Base-by-base conservation (phyloP, 352 stramenopile genomes). In the Pythium sp. region DNA sequence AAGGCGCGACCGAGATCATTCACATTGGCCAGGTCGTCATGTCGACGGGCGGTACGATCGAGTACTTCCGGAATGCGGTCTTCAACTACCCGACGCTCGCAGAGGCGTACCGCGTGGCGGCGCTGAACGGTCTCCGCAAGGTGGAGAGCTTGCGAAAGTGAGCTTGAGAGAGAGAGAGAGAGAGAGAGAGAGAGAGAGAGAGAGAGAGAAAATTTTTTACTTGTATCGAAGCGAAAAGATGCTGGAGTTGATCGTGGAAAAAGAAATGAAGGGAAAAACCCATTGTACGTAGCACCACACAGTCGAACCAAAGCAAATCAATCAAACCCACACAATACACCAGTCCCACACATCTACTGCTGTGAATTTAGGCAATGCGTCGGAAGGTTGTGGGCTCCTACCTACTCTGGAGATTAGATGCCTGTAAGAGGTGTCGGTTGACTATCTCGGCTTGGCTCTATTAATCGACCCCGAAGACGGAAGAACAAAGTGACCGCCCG, bases 41-140 rank as follows among this genome's bases (percentile, higher is more conserved):
- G 84, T 90, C 87, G 15, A 94, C 84, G 32, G 87, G 78, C 55
- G 89, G 87, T 47, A 92, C 84, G 22, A 77, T 97, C 57, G 86
- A 95, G 57, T 97, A 97, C 80, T 97, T 97, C 74, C 84, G 86
- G 59, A 93, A 93, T 62, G 87, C 91, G 26, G 91, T 97, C 66
- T 97, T 97, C 75, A 97, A 97, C 78, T 97, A 96, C 79, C 91
- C 91, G 54, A 97, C 90, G 30, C 76, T 97, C 59, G 90, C 90
- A 14, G 91, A 97, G 74, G 87, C 84, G 18, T 94, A 94, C 73
- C 87, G 87, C 15, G 87, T 94, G 30, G 87, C 87, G 54, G 87
- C 87, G 22, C 73, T 93, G 36, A 89, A 94, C 64, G 87, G 87
- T 7, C 73, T 95, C 28, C 73, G 80, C 47, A 93, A 93, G 70